Base-by-base conservation (phyloP, 2,329 filamentous ascomycete species). In the Huntiella decipiens region DNA sequence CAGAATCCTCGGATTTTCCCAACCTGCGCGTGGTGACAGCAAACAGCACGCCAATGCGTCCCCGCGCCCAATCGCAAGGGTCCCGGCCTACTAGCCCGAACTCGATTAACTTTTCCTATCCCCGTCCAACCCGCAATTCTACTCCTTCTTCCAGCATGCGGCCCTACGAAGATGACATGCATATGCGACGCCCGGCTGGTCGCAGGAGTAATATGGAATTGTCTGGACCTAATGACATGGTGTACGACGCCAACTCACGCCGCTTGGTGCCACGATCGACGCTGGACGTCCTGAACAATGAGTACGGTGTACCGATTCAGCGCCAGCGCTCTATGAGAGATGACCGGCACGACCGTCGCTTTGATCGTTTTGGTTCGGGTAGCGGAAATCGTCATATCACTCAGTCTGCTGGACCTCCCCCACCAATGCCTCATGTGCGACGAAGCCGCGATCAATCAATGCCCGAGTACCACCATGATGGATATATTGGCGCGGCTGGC, bases 181-280 rank as follows among this genome's bases (percentile, higher is more conserved):
- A 28, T 28, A 28, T 28, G 22, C 6, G 22, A 28, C 22, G 22
- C 22, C 22, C 22, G 22, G 52, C 55, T 16, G 58, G 59, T 37
- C 57, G 58, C 11, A 53, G 38, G 40, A 44, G 37, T 28, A 42
- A 42, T 11, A 16, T 36, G 12, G 12, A n/a, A 16, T n/a, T 36
- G 11, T 15, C 34, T 15, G 34, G 39, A 13, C 22, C 63, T 37
- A 61, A 66, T 37, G 55, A 67, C 52, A 53, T 81, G 57, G 70
- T 80, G 40, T 76, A 77, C 53, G 75, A 79, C 51, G 66, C 74
- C n/a, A 78, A 79, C 53, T 77, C 76, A 12, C 66, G 75, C 52
- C 70, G 75, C 49, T 75, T 78, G 65, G 64, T 79, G 3, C 66
- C 69, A 3, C 66, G 60, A 28, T 49, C 46, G 8, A 38, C 48